Conservation (phyloP, 2,329 filamentous ascomycete genomes). For the Cladosporium halotolerans region DNA sequence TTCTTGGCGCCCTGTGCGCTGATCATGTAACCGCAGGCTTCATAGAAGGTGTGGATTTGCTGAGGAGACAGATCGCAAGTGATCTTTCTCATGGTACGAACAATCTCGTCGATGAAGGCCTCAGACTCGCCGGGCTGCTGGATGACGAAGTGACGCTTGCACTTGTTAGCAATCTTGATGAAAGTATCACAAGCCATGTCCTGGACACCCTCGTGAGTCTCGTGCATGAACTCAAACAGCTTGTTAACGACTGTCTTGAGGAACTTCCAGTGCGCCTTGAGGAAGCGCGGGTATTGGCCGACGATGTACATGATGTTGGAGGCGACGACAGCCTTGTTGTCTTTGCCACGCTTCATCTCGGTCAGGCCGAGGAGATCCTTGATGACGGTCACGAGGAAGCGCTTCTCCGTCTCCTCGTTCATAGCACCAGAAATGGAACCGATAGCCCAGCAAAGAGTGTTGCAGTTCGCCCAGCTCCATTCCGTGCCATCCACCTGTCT, state of each 20-base stretch:
- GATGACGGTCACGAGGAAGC: constrained; percentile 96
- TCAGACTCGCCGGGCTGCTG: constrained; percentile 90
- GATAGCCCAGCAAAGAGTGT: constrained; percentile 98
- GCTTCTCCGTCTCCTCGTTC: constrained; percentile 99
- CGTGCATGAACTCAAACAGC: constrained; percentile 99
- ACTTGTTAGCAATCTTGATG: constrained; percentile 99
- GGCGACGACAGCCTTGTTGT: constrained; percentile 98
- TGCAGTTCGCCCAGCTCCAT: constrained; percentile 99
- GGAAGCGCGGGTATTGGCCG: constrained; percentile 92
- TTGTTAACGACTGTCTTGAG: constrained; percentile 99
- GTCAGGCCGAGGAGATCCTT: constrained; percentile 95
- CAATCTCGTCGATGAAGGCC: constrained; percentile 98
- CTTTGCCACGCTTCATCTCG: constrained; percentile 98
- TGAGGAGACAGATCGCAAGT: constrained; percentile 92
- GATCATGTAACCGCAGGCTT: constrained; percentile 99
- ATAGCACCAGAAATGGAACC: constrained; percentile 97
- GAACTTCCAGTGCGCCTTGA: constrained; percentile 99
- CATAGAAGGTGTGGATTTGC: constrained; percentile 97
- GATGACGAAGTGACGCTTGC: constrained; percentile 93
- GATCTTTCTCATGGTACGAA: constrained; percentile 90
- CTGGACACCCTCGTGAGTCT: constrained; percentile 98
- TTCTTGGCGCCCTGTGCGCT: constrained; percentile 93
- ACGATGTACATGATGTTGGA: constrained; percentile 99
- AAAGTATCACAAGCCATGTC: constrained; percentile 99
- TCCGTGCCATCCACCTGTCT: constrained; percentile 91